Conservation (phyloP, 2,329 filamentous ascomycete genomes). For the Cytospora piceae region DNA sequence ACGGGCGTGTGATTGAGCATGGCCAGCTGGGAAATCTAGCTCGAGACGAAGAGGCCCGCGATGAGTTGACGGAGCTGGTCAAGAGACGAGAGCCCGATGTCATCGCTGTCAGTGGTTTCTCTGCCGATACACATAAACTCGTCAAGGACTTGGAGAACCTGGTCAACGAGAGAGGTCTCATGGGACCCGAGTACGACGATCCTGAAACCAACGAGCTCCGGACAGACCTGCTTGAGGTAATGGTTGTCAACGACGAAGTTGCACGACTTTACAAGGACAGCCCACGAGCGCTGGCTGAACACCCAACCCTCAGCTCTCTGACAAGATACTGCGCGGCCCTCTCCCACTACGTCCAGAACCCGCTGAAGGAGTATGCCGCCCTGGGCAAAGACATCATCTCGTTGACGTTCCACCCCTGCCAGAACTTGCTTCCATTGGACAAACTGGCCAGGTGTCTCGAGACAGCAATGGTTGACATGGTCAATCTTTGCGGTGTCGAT, state of each 20-base stretch:
- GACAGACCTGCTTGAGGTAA: constrained; percentile 80
- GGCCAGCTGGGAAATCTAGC: constrained; percentile 83
- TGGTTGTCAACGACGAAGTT: constrained; percentile 95
- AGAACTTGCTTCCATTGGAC: constrained; percentile 85
- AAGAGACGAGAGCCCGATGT: constrained; percentile 84
- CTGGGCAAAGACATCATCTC: constrained; percentile 87
- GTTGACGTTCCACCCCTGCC: constrained; percentile 85
- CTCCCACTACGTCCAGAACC: constrained; percentile 91
- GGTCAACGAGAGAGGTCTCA: constrained; percentile 75
- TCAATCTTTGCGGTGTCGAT: constrained; percentile 94
- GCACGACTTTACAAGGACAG: constrained; percentile 96
- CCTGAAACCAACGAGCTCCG: constrained; percentile 74
- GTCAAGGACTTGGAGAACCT: constrained; percentile 80
- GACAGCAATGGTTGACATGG: constrained; percentile 97
- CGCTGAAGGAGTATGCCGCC: constrained; percentile 94
- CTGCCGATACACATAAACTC: constrained; percentile 82
- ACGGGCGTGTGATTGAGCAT: constrained; percentile 85
- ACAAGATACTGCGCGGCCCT: constrained; percentile 89
- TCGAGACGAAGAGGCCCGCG: constrained; percentile 67
- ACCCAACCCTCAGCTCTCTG: constrained; percentile 77
- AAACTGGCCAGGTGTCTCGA: constrained; percentile 86
- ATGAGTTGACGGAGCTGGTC: constrained; percentile 77
- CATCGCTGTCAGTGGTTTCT: constrained; percentile 85
- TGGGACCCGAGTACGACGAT: constrained; percentile 81
- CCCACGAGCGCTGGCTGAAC: constrained; percentile 75